A percentile compares a stretch with the other conserved stretches of the same genome.
Evolutionary conservation across 2,329 filamentous ascomycete species (phyloP).

Genomic region (Beauveria scarabaeidicola): DNA sequence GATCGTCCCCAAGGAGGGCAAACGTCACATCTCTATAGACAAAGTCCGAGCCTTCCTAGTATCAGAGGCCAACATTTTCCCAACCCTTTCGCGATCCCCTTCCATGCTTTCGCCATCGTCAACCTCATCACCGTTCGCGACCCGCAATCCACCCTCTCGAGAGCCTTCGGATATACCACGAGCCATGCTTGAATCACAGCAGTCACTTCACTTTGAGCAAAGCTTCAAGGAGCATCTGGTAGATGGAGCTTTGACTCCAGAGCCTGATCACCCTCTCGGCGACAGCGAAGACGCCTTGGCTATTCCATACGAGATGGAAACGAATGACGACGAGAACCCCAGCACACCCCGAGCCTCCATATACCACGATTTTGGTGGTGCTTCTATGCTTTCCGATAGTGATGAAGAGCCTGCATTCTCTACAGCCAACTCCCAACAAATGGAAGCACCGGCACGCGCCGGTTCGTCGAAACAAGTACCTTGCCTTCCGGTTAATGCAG

Average conservation of each 20-base stretch:
- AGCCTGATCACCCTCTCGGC: conserved; percentile 22
- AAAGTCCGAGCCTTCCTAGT: conserved; percentile 57
- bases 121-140: conserved; percentile 44
- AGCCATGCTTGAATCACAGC: conserved; percentile 20
- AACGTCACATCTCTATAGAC: conserved; percentile 55
- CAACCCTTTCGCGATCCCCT: conserved; percentile 48
- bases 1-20: conserved; percentile 49
- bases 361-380: conserved; percentile 28
- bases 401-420: conserved; percentile 22
- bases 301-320: conserved; percentile 45
- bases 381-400: conserved; percentile 6
- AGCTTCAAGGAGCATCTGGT: conserved; percentile 18
- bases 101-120: conserved; percentile 37
- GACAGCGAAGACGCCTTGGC: conserved; percentile 50
- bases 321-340: conserved; percentile 29
- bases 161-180: conserved; percentile 14
- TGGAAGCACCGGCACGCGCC: conserved; percentile 1
- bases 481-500: conserved; percentile 14
- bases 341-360: conserved; percentile 48
- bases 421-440: background rate
- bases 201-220: background rate
- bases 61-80: conserved; percentile 59
- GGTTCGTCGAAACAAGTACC: conserved; percentile 8
- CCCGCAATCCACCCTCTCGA: conserved; percentile 26
- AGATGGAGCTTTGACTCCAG: conserved; percentile 15